Conservation (phyloP, 73 alveolate species). For the Tetrahymena thermophila region DNA sequence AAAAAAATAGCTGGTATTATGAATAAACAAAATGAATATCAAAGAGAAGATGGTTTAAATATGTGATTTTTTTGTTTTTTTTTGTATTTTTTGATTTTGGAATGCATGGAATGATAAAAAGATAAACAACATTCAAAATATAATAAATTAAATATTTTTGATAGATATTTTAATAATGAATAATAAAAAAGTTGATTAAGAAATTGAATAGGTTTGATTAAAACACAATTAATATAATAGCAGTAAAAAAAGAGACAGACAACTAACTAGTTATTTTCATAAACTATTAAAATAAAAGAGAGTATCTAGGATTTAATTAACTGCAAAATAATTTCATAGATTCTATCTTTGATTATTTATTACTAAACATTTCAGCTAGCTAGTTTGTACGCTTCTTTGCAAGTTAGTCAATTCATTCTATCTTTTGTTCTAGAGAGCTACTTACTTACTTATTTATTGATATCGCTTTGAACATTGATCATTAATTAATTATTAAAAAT, state of each 20-base stretch:
- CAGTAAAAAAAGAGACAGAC: background rate
- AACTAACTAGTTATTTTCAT: background rate
- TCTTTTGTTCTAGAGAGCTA: background rate
- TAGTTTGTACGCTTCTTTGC: background rate
- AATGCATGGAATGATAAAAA: background rate
- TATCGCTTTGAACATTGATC: too few relatives aligned
- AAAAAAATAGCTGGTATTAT: background rate
- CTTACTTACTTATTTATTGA: too few relatives aligned
- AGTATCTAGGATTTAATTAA: background rate
- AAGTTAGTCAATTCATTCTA: too few relatives aligned
- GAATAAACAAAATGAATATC: background rate
- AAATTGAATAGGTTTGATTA: background rate
- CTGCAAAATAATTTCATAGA: too few relatives aligned
- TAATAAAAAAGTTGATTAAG: background rate
- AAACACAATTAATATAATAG: background rate
- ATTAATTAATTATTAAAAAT: too few relatives aligned
- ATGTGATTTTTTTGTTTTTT: background rate
- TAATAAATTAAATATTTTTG: background rate
- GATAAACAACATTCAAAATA: background rate
- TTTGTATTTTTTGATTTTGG: background rate
- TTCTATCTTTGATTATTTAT: too few relatives aligned
- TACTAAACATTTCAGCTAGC: background rate
- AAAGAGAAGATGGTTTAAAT: background rate
- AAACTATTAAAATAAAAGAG: background rate
- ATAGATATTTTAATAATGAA: background rate